Conservation (phyloP, 1,284 basidiomycete species). For the Kalmanozyma brasiliensis region DNA sequence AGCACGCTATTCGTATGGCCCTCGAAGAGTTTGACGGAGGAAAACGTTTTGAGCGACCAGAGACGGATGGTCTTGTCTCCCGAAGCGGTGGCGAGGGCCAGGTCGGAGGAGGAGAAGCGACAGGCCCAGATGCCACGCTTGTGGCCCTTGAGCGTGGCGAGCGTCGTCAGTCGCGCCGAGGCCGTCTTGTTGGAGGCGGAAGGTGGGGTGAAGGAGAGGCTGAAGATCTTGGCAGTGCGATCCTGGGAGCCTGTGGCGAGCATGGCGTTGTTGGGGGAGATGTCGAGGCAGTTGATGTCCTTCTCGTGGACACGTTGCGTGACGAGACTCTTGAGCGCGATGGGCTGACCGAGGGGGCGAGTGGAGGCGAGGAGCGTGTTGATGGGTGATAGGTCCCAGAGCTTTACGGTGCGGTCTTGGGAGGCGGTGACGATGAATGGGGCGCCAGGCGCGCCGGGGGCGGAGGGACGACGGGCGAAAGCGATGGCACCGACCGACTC, state of each 20-base stretch:
- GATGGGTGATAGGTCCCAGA: slow-evolving; percentile 80
- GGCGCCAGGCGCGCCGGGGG: slow-evolving; percentile 20
- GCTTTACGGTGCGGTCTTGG: slow-evolving; percentile 96
- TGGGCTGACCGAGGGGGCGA: slow-evolving; percentile 3
- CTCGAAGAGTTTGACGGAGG: slow-evolving; percentile 71
- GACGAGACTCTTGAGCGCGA: slow-evolving; percentile 78
- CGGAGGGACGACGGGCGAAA: slow-evolving; percentile 69
- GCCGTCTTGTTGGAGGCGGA: slow-evolving; percentile 62
- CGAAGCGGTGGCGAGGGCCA: slow-evolving; percentile 88
- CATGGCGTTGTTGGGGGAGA: slow-evolving; percentile 87
- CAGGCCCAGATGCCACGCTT: slow-evolving; percentile 96
- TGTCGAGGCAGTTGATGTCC: slow-evolving; percentile 96
- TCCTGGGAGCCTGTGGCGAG: slow-evolving; percentile 96
- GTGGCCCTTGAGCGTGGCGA: slow-evolving; percentile 93
- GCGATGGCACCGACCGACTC: slow-evolving; percentile 92
- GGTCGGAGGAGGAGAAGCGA: slow-evolving; percentile 83
- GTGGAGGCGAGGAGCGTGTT: slow-evolving; percentile 17
- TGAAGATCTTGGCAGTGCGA: slow-evolving; percentile 89
- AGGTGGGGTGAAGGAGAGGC: slow-evolving; percentile 74
- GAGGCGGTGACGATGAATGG: slow-evolving; percentile 81
- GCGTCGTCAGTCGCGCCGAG: slow-evolving; percentile 72
- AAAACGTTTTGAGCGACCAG: slow-evolving; percentile 80
- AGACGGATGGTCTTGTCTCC: slow-evolving; percentile 93
- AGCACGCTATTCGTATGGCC: slow-evolving; percentile 93
- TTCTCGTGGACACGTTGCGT: slow-evolving; percentile 96